A percentile compares a stretch with the other conserved stretches of the same genome.
Conservation (phyloP, 768 basidiomycete genomes). For the Vishniacozyma victoriae region DNA sequence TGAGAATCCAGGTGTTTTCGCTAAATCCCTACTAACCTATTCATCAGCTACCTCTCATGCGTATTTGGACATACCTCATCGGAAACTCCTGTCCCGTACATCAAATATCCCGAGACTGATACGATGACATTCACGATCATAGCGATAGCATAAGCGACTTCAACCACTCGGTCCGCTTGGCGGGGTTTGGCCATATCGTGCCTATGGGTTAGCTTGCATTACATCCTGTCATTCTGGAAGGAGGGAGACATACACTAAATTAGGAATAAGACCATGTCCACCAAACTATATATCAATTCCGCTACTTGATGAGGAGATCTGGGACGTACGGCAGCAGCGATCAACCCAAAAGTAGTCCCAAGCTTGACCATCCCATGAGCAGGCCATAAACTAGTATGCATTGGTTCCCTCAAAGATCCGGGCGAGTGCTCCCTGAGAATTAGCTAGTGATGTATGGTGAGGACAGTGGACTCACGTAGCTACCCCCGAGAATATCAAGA, state of each 20-base stretch:
- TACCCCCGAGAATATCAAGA: slow-evolving; percentile 39
- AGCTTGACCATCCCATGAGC: slow-evolving; percentile 33
- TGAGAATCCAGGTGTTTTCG: slow-evolving; percentile 37
- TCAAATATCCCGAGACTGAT: slow-evolving; percentile 38
- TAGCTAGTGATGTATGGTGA: neutral
- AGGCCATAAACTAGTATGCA: slow-evolving; percentile 38
- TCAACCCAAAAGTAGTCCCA: slow-evolving; percentile 31
- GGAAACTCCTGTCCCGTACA: slow-evolving; percentile 43
- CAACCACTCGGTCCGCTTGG: slow-evolving; percentile 33
- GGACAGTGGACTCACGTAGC: slow-evolving; percentile 18
- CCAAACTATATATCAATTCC: slow-evolving; percentile 19
- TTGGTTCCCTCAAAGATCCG: slow-evolving; percentile 37
- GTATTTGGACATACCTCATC: slow-evolving; percentile 31
- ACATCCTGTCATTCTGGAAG: neutral
- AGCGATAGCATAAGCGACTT: slow-evolving; percentile 35
- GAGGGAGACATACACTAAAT: slow-evolving; percentile 18
- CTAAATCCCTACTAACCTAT: slow-evolving; percentile 42
- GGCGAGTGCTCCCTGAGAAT: slow-evolving; percentile 16
- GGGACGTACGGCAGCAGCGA: slow-evolving; percentile 29
- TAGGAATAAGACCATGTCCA: slow-evolving; percentile 42
- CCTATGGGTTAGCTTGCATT: too few relatives aligned
- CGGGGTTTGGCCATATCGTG: slow-evolving; percentile 41
- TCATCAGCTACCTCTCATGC: neutral
- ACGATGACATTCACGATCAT: slow-evolving; percentile 35
- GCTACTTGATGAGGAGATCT: neutral